Percentiles rank a stretch among this genome's conserved stretches.
These are phyloP conservation scores for Lumnitzera littorea DNA, from an alignment of 345 rosid genomes.

Conservation along the genomic window DNA sequence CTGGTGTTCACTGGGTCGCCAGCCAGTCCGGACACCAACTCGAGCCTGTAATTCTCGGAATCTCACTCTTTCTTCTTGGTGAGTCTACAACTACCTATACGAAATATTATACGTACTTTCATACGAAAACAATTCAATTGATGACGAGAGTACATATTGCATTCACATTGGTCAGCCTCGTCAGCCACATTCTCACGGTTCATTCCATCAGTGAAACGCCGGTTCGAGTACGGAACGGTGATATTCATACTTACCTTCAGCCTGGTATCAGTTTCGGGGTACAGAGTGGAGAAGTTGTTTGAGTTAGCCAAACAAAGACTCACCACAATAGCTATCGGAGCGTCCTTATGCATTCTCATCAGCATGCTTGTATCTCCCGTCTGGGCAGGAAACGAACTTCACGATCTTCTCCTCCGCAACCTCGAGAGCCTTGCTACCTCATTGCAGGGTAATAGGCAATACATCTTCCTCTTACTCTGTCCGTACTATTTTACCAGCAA, in stretches of 20 bases:
- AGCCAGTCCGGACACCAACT: conserved; percentile 33
- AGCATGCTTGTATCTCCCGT: conserved; percentile 54
- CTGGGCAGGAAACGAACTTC: conserved; percentile 81
- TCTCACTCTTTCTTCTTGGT: conserved; percentile 63
- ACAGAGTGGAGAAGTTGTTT: conserved; percentile 43
- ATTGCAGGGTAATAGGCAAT: conserved; percentile 43
- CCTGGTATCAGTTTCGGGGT: conserved; percentile 59
- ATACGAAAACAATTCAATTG: too few relatives aligned
- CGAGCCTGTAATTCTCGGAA: conserved; percentile 50
- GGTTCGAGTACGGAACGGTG: conserved; percentile 67
- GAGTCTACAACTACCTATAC: background rate
- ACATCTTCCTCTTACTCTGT: background rate
- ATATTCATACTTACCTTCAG: conserved; percentile 83
- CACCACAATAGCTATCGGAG: conserved; percentile 56
- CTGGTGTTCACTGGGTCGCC: conserved; percentile 64
- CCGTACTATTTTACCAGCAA: background rate
- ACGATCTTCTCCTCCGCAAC: conserved; percentile 41
- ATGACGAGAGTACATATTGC: conserved; percentile 8
- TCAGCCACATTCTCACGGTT: conserved; percentile 71
- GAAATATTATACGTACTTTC: too few relatives aligned
- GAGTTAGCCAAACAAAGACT: conserved; percentile 55
- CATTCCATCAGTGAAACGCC: conserved; percentile 58
- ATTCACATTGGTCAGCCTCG: conserved; percentile 28
- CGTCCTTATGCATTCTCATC: conserved; percentile 47
- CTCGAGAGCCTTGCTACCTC: conserved; percentile 55